Base-by-base conservation (phyloP, 192 early-diverging fungal species). In the Dispira parvispora region DNA sequence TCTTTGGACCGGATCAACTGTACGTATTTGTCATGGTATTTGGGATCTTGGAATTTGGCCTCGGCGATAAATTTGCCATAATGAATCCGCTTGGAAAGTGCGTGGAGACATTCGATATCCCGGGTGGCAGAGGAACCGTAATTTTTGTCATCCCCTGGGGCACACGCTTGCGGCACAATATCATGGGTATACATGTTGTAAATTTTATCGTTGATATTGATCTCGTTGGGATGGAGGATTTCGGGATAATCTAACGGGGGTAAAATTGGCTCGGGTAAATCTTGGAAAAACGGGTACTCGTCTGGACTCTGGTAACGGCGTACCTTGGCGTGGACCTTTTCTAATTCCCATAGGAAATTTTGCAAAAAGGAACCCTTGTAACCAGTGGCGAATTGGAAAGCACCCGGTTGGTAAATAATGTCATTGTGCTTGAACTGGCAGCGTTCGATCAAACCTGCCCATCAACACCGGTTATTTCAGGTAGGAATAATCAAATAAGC, bases 1-100 rank as follows among this genome's bases (percentile, higher is more conserved):
- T 99, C 89, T 50, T 80, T 65, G 44, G 73, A 70, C 61, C 82
- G 72, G 68, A 95, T 95, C 43, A 85, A 69, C 18, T 64, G 65
- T 18, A 93, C 88, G 63, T 93, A 95, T 65, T 79, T 71, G 46
- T 77, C 74, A 66, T 91, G 92, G n/a, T 71, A 67, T 53, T 63
- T 67, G 43, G 80, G 85, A 71, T 86, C 92, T 64, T 78, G 84
- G 73, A 99, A 99, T 74, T 99, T 99, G 23, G 92, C 85, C 70
- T 99, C 96, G 25, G 94, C 94, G 28, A 96, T 87, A 69, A 92
- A 99, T 70, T 96, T 97, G 54, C 92, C 96, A 64, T 91, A 94
- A 74, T 99, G 96, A 65, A 99, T 95, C 62, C 96, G 80, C 49
- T 89, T 80, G 64, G 87, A 90, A 32, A 99, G 76, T 0, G 89